Evolutionary conservation across 2,329 filamentous ascomycete species (phyloP), one percentile per base, ranked within the genome.

Genomic region (Cladophialophora immunda): DNA sequence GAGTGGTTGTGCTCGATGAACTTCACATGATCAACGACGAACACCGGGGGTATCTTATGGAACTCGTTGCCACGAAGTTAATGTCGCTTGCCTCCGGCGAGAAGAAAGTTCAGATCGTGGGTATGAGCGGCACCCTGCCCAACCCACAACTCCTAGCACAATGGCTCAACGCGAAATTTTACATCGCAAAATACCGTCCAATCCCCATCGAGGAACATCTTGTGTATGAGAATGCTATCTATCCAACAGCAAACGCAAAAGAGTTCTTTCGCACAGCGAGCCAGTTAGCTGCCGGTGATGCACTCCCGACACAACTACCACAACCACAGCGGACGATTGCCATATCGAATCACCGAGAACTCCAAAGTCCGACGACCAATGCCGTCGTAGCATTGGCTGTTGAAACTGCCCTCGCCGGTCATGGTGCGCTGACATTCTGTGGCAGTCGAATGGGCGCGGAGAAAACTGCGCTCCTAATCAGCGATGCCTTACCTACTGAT

Each of bases 1-100:
- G 85, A 55, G 81, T 89, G 11, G 86, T 93, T 19, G 89, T 93
- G 15, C 81, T 93, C 36, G 91, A 94, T 73, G 91, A 94, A 75
- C 80, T 93, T n/a, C 91, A 94, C 75, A 93, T 94, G 90, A 83
- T 93, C 53, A 89, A 92, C 72, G 91, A 93, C 75, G 89, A 90
- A 68, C 86, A 89, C 70, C 87, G 91, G 13, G 91, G 91, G 3
- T 93, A 93, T 75, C 82, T 93, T 1, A 81, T 93, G 62, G 91
- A 94, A 75, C 81, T 93, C 5, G 87, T 92, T 78, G 87, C 89
- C 4, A 91, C 90, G 3, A 93, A 93, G 74, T 74, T 93, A 32
- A 79, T 92, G n/a, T 85, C 88, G 64, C 78, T 93, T 25, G 88
- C 87, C 29, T 30, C 56, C n/a, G 17, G 27, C 2, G 58, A 53